phyloP scores from a whole-genome alignment of 495 filamentous ascomycete genomes.

The Aspergillus panamensis region DNA sequence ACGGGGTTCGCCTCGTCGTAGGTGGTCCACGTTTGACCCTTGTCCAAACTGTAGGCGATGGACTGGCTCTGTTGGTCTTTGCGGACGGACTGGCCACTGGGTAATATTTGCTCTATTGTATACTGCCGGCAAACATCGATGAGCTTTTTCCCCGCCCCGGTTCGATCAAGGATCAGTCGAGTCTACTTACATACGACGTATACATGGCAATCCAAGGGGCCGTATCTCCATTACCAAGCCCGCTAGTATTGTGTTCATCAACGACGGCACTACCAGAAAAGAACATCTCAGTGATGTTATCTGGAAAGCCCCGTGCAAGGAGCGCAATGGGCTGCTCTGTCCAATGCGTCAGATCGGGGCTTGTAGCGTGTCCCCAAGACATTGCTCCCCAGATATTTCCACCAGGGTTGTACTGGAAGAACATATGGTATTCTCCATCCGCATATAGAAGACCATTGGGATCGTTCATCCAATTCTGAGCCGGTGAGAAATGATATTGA shows the following conservation, averaged over 20 bases:
- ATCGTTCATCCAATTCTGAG: slow-evolving; percentile 56
- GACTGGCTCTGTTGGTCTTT: slow-evolving; percentile 48
- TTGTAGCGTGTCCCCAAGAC: slow-evolving; percentile 44
- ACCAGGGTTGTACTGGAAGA: slow-evolving; percentile 41
- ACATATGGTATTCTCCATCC: slow-evolving; percentile 38
- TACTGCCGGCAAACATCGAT: slow-evolving; percentile 14
- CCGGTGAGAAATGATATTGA: slow-evolving; percentile 51
- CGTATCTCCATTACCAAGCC: slow-evolving; percentile 49
- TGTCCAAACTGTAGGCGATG: slow-evolving; percentile 54
- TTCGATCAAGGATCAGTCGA: not conserved
- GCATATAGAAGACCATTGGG: slow-evolving; percentile 53
- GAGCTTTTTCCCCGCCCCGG: not conserved
- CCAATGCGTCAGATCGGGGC: slow-evolving; percentile 41
- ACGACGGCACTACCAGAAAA: slow-evolving; percentile 53
- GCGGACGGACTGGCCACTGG: slow-evolving; percentile 29
- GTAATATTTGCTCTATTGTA: slow-evolving; percentile 20
- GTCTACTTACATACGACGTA: slow-evolving; percentile 44
- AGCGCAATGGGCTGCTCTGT: slow-evolving; percentile 36
- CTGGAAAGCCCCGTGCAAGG: slow-evolving; percentile 38
- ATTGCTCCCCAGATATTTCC: slow-evolving; percentile 35
- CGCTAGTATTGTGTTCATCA: slow-evolving; percentile 55
- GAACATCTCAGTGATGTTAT: slow-evolving; percentile 45
- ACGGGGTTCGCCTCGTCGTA: slow-evolving; percentile 52
- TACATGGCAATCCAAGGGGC: slow-evolving; percentile 56
- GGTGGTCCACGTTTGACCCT: slow-evolving; percentile 49